phyloP scores from a whole-genome alignment of 441 rosid species.

The Arabidopsis hybrid region DNA sequence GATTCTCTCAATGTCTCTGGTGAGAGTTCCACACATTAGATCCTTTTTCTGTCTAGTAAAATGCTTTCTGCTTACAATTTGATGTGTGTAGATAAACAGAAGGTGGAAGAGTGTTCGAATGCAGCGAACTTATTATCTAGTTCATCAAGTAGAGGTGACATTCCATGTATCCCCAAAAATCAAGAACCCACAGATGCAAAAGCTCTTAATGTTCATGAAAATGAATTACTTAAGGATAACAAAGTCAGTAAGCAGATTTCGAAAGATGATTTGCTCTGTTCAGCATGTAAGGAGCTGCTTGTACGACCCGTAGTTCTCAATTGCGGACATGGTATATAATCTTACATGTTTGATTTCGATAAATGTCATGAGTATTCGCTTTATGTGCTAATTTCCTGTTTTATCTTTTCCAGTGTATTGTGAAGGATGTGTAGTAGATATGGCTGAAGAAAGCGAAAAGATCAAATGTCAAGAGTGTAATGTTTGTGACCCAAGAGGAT shows the following conservation, averaged over 20 bases:
- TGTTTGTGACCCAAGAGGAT: conserved; percentile 61
- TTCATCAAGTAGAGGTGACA: conserved; percentile 20
- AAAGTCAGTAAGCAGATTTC: conserved; percentile 43
- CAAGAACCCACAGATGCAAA: conserved; percentile 25
- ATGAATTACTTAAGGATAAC: conserved; percentile 17
- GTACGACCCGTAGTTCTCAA: conserved; percentile 72
- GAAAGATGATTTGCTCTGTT: conserved; percentile 61
- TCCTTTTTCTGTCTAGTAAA: conserved; percentile 25
- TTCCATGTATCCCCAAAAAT: conserved; percentile 13
- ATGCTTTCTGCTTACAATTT: conserved; percentile 1
- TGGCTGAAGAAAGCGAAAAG: conserved; percentile 47
- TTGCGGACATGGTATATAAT: conserved; percentile 81
- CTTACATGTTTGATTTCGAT: conserved; percentile 10
- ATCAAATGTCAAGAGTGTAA: conserved; percentile 72
- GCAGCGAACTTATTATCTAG: conserved; percentile 25
- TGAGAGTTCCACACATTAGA: conserved; percentile 4
- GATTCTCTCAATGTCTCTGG: conserved; percentile 34
- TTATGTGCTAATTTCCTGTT: background rate
- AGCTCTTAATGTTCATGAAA: conserved; percentile 27
- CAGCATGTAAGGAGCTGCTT: conserved; percentile 70
- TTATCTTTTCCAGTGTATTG: conserved; percentile 63
- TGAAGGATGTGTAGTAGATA: conserved; percentile 57
- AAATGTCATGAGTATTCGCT: conserved; percentile 11
- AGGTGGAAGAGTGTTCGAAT: conserved; percentile 35
- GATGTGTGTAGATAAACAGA: conserved; percentile 30